phyloP scores from a whole-genome alignment of 371 early-diverging fungal species.

The Quaeritorhiza haematococci region DNA sequence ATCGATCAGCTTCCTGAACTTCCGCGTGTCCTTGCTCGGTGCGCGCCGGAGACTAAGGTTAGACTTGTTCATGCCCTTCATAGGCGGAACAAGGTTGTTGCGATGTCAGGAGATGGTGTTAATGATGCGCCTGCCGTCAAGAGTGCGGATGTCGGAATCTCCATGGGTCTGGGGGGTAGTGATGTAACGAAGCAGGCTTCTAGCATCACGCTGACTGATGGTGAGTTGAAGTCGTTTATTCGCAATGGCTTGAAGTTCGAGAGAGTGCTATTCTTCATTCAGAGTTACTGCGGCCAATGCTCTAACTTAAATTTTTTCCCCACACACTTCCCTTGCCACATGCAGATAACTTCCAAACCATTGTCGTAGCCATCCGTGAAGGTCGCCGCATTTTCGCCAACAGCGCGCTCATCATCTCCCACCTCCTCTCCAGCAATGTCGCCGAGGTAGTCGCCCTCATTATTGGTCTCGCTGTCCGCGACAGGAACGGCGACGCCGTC shows the following conservation, averaged over 20 bases:
- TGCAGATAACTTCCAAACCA: slow-evolving; percentile 28
- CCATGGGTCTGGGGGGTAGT: slow-evolving; percentile 86
- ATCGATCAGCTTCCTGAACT: slow-evolving; percentile 68
- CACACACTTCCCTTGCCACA: no score
- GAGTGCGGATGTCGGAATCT: slow-evolving; percentile 86
- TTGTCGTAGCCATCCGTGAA: slow-evolving; percentile 18
- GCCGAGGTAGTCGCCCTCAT: slow-evolving; percentile 66
- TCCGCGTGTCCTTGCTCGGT: slow-evolving; percentile 76
- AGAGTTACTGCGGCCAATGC: no score
- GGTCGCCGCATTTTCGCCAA: slow-evolving; percentile 54
- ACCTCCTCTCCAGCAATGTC: slow-evolving; percentile 80
- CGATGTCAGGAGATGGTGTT: slow-evolving; percentile 67
- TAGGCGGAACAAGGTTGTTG: slow-evolving; percentile 47
- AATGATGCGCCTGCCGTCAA: slow-evolving; percentile 90
- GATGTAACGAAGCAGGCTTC: slow-evolving; percentile 90
- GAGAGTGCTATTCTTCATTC: no score
- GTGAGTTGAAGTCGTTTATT: no score
- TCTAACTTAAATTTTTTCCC: no score
- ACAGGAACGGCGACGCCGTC: slow-evolving; percentile 7
- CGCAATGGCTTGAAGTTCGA: no score
- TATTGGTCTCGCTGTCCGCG: slow-evolving; percentile 14
- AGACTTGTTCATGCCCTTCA: slow-evolving; percentile 75
- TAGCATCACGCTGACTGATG: slow-evolving; percentile 87
- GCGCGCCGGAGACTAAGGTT: slow-evolving; percentile 84
- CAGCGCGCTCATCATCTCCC: slow-evolving; percentile 95